Evolutionary conservation across 2,329 filamentous ascomycete species (phyloP), one percentile per base, ranked within the genome.

Genomic region (Alternaria sp.): DNA sequence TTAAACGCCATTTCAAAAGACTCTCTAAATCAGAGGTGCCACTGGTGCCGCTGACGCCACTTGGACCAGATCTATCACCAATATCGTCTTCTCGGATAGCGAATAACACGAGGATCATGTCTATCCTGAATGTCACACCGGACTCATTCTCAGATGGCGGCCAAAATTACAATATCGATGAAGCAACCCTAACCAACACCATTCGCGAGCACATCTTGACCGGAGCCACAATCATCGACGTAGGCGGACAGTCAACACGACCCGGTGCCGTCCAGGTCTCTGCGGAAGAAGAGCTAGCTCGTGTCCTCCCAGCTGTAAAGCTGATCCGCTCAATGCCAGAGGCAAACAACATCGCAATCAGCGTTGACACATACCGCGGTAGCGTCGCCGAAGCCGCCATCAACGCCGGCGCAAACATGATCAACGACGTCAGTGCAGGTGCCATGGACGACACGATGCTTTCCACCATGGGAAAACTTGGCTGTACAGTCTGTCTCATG

Each of bases 91-190:
- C 68, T n/a, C 67, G 70, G n/a, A 50, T 64, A 12, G 23, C 61
- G 6, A 70, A 75, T 28, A 54, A 83, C 57, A 97, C 95, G 0
- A 88, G 89, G 49, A 82, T 97, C 69, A 99, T 99, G 96, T 92
- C 92, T 58, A 97, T 99, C 67, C 85, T 98, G 49, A 99, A 99
- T 80, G 83, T 97, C 56, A 98, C 96, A 0, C 95, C 95, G 0
- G 95, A 99, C 81, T 98, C 95, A 10, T 99, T 99, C 83, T 98
- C 95, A 1, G 94, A 98, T 76, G 95, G 93, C 57, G 93, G 93
- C 9, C 74, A 84, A 9, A 87, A 77, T 47, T 77, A 70, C 57
- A 67, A 72, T 47, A 57, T 81, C 12, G 83, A 87, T 66, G 65
- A 82, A 2, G 65, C 79, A 23, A 70, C 82, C 25, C 84, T 96